phyloP scores from a whole-genome alignment of 306 rosid genomes.

The Canavalia gladiata region DNA sequence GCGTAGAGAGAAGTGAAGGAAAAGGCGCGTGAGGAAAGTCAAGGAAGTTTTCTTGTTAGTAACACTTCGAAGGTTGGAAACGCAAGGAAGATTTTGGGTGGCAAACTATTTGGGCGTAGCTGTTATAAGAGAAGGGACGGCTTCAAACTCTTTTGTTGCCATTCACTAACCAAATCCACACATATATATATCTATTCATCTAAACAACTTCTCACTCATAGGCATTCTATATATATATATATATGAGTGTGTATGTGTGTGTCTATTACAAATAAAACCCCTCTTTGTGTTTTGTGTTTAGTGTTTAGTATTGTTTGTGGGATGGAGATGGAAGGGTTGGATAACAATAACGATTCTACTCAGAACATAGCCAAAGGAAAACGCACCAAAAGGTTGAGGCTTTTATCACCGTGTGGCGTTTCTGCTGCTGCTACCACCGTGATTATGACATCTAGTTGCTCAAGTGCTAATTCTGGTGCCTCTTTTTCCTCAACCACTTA shows the following conservation, averaged over 20 bases:
- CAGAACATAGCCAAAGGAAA: conserved; percentile 60
- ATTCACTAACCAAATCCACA: conserved; percentile 24
- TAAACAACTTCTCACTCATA: conserved; percentile 34
- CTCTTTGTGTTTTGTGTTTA: no score
- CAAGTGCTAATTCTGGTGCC: conserved; percentile 53
- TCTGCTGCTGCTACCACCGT: background rate
- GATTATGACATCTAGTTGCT: conserved; percentile 56
- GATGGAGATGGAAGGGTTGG: conserved; percentile 56
- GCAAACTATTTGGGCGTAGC: conserved; percentile 49
- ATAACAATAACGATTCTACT: conserved; percentile 20
- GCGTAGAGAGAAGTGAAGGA: conserved; percentile 44
- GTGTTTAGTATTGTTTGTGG: background rate
- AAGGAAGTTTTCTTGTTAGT: conserved; percentile 56
- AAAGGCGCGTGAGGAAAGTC: conserved; percentile 60
- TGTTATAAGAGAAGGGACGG: conserved; percentile 54
- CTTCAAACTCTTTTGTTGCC: conserved; percentile 38
- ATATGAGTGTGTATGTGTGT: background rate
- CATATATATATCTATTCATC: background rate
- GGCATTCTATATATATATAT: background rate
- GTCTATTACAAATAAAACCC: no score
- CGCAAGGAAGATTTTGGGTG: conserved; percentile 70
- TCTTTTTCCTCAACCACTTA: conserved; percentile 50
- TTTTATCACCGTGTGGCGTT: conserved; percentile 19
- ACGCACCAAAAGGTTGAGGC: conserved; percentile 75
- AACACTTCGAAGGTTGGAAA: conserved; percentile 72